Evolutionary conservation across 306 rosid species (phyloP), one percentile per base, ranked within the genome.

Genomic region (Lablab purpureus): DNA sequence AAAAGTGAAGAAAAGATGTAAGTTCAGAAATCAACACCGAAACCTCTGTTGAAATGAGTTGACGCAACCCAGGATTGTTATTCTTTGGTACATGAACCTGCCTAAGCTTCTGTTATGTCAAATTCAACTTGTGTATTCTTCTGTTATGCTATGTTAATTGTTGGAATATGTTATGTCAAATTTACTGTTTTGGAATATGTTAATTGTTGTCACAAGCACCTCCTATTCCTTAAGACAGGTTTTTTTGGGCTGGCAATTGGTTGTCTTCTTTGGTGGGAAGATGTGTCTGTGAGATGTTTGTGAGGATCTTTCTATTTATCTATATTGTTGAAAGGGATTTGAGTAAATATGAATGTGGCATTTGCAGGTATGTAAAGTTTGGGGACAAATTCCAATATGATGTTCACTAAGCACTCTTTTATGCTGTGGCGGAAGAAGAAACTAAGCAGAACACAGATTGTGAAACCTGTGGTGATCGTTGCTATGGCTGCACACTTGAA

Each of bases 221-320:
- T 30, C 34, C 34, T 30, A 30, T 1, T 36, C 40, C 10, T 36
- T 10, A 66, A 37, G 71, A 66, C 32, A 66, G 50, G 40, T 2
- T 66, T 66, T n/a, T 18, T 32, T 19, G 37, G 18, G 50, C 51
- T 37, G 49, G 30, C 21, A 37, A 37, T 36, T 7, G 50, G 51
- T 37, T 66, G 71, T 66, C 10, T 37, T 66, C 9, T 51, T 17
- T 3, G 46, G 52, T 71, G 74, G 7, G 72, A 71, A 9, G 46
- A 60, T 25, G 67, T 71, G 6, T 47, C 8, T 2, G 73, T 71
- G 5, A 62, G 78, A 49, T 21, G 83, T 71, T 71, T 79, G 83
- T 47, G 77, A 70, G 1, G 77, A 71, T n/a, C 70, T 70, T 70
- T 65, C 65, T 47, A 22, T 79, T 15, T 71, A 59, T 34, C 4